Percentiles rank a stretch among this genome's conserved stretches.
phyloP scores from a whole-genome alignment of 352 stramenopile species.

The Pilasporangium apinafurcum region DNA sequence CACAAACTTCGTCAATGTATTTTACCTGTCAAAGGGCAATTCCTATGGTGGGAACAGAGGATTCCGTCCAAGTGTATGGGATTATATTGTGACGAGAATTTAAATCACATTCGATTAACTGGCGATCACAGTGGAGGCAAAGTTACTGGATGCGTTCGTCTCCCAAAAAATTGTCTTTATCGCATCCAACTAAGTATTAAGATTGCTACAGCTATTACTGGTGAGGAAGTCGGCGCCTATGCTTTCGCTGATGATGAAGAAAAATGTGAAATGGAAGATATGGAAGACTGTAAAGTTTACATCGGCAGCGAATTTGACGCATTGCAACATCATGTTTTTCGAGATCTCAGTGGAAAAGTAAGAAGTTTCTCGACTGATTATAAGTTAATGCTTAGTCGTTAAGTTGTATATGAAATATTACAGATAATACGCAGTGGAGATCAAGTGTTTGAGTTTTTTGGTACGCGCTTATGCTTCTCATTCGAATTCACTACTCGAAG shows the following conservation, averaged over 20 bases:
- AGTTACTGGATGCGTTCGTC: slow-evolving; percentile 26
- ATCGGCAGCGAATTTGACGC: slow-evolving; percentile 55
- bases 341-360: slow-evolving; percentile 35
- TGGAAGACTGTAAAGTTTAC: slow-evolving; percentile 28
- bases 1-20: slow-evolving; percentile 41
- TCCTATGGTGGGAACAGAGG: slow-evolving; percentile 61
- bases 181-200: slow-evolving; percentile 23
- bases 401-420: background rate
- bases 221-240: background rate
- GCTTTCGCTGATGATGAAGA: background rate
- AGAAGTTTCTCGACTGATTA: background rate
- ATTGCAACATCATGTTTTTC: slow-evolving; percentile 35
- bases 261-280: background rate
- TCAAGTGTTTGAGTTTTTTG: slow-evolving; percentile 53
- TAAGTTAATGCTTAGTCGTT: background rate
- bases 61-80: slow-evolving; percentile 27
- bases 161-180: slow-evolving; percentile 52
- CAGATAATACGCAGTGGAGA: slow-evolving; percentile 22
- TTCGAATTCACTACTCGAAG: slow-evolving; percentile 33
- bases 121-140: slow-evolving; percentile 9
- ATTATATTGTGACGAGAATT: slow-evolving; percentile 13
- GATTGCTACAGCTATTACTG: slow-evolving; percentile 1
- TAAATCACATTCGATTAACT: slow-evolving; percentile 14
- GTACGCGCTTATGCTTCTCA: slow-evolving; percentile 46
- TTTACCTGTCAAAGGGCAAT: slow-evolving; percentile 47